Percentiles rank a stretch among this genome's conserved stretches.
Conservation (phyloP, 176 grass and related monocot genomes). For the Pontederia paniculata region DNA sequence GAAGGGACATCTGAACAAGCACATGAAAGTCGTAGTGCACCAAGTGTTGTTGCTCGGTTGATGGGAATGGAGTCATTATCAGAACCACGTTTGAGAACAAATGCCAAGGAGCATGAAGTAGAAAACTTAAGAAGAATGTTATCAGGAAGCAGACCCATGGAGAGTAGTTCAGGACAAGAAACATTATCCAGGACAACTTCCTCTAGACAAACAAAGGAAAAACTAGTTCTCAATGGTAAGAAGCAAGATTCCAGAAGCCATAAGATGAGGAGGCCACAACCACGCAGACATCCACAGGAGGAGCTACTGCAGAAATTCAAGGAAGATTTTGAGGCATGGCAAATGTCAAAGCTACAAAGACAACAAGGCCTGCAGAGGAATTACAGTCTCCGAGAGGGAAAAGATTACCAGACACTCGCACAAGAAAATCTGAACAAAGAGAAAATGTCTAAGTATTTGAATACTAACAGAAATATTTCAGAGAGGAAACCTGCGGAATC, state of each 20-base stretch:
- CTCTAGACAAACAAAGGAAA: slow-evolving; percentile 30
- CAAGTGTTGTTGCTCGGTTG: slow-evolving; percentile 53
- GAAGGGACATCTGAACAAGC: slow-evolving; percentile 16
- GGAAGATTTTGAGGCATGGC: slow-evolving; percentile 65
- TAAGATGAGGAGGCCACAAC: slow-evolving; percentile 14
- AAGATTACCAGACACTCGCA: slow-evolving; percentile 41
- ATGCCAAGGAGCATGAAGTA: slow-evolving; percentile 27
- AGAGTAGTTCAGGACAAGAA: slow-evolving; percentile 1
- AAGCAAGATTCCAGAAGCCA: slow-evolving; percentile 19
- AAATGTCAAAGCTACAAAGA: slow-evolving; percentile 26
- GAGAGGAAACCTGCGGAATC: not conserved
- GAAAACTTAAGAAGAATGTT: slow-evolving; percentile 11
- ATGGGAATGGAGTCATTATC: slow-evolving; percentile 61
- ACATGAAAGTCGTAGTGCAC: slow-evolving; percentile 16
- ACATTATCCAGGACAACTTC: slow-evolving; percentile 17
- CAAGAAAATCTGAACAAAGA: slow-evolving; percentile 56
- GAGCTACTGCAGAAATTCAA: slow-evolving; percentile 52
- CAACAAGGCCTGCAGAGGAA: slow-evolving; percentile 8
- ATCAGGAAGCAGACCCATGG: slow-evolving; percentile 3
- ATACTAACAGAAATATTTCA: slow-evolving; percentile 9
- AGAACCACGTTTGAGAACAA: slow-evolving; percentile 6
- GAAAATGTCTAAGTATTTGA: slow-evolving; percentile 49
- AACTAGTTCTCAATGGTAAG: slow-evolving; percentile 22
- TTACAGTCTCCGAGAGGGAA: slow-evolving; percentile 9
- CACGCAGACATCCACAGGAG: slow-evolving; percentile 53